Evolutionary conservation across 1,139 yeast genomes (phyloP).

Genomic region (Komagataea norvegica): DNA sequence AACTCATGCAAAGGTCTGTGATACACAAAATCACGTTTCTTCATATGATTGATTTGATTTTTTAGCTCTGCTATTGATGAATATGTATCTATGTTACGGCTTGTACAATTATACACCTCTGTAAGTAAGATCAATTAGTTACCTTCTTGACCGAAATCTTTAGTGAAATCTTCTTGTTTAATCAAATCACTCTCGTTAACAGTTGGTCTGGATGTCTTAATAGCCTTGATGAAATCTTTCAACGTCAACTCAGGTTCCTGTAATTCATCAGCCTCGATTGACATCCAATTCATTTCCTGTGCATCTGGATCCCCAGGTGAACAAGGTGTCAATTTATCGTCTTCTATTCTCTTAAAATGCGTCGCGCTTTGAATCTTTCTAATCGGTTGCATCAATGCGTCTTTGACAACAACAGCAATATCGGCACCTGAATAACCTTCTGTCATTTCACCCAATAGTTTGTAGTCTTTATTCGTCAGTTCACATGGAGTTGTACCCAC

Average conservation of each 20-base stretch:
- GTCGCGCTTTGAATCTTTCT: conserved; percentile 95
- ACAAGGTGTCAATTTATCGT: conserved; percentile 71
- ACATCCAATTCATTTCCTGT: conserved; percentile 88
- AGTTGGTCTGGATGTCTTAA: conserved; percentile 89
- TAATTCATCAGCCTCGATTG: conserved; percentile 81
- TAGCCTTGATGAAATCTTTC: conserved; percentile 90
- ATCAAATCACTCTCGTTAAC: conserved; percentile 80
- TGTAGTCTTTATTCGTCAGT: conserved; percentile 67
- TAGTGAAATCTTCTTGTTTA: conserved; percentile 83
- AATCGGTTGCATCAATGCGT: conserved; percentile 97
- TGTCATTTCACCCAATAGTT: conserved; percentile 84
- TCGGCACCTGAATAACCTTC: conserved; percentile 98
- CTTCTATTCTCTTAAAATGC: conserved; percentile 63
- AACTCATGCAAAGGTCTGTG: conserved; percentile 73
- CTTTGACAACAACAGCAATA: conserved; percentile 93
- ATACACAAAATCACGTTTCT: conserved; percentile 55
- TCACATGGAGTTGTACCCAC: conserved; percentile 88
- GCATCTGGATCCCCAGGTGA: conserved; percentile 94
- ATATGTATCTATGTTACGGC: background rate
- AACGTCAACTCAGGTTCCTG: conserved; percentile 85
- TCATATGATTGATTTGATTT: conserved; percentile 37
- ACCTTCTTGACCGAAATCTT: conserved; percentile 97
- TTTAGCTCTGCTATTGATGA: background rate
- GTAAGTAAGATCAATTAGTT: conserved; percentile 37
- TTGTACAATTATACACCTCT: background rate